phyloP scores from a whole-genome alignment of 169 alveolate species.

The Babesia divergens region DNA sequence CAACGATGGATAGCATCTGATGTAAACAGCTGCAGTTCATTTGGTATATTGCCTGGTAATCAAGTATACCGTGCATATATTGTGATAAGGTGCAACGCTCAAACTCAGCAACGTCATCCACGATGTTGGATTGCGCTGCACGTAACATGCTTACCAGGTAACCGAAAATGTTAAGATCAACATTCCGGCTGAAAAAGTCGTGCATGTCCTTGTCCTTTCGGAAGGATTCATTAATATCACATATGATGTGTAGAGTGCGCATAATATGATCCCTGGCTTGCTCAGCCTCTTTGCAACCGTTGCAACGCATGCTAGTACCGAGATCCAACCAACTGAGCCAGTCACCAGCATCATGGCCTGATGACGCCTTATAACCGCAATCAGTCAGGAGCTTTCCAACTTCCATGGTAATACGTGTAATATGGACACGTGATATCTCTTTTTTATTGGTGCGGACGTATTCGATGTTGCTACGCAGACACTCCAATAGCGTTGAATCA shows the following conservation, averaged over 20 bases:
- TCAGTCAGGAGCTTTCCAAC: not conserved
- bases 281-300: not conserved
- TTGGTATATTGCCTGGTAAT: not conserved
- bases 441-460: conserved; percentile 28
- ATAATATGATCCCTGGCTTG: conserved; percentile 4
- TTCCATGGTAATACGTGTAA: conserved; percentile 27
- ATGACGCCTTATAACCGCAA: not conserved
- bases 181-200: conserved; percentile 17
- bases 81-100: not conserved
- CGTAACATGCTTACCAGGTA: conserved; percentile 33
- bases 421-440: conserved; percentile 22
- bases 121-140: conserved; percentile 14
- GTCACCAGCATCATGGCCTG: conserved; percentile 17
- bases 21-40: not conserved
- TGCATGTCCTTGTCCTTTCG: conserved; percentile 6
- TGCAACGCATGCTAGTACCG: not conserved
- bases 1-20: not conserved
- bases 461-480: conserved; percentile 20
- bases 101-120: not conserved
- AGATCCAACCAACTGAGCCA: conserved; percentile 31
- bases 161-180: conserved; percentile 29
- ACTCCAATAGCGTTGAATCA: not conserved
- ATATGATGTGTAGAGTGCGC: conserved; percentile 24
- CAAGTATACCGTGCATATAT: not conserved
- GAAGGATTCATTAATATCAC: conserved; percentile 6